Percentiles rank a stretch among this genome's conserved stretches.
Conservation (phyloP, 768 basidiomycete species). For the Xerocomus potaroensis region DNA sequence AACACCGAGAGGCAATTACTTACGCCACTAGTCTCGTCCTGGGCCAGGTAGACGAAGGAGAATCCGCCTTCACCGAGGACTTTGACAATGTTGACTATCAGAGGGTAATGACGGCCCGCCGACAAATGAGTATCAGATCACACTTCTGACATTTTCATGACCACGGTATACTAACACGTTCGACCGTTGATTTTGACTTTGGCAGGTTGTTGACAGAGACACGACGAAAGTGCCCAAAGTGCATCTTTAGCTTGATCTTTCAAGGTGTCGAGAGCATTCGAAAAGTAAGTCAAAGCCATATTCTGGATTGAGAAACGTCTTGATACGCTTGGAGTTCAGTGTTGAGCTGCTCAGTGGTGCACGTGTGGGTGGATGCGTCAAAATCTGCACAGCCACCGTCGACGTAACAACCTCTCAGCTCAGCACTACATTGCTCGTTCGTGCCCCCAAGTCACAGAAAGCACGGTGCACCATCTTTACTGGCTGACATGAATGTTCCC, state of each 20-base stretch:
- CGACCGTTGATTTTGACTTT: conserved; percentile 95
- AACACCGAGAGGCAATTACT: too few species aligned
- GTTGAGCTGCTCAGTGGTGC: neutral
- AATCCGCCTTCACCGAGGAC: conserved; percentile 96
- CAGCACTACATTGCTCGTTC: too few species aligned
- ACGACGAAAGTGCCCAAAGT: conserved; percentile 75
- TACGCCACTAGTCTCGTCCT: conserved; percentile 83
- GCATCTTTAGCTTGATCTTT: conserved; percentile 80
- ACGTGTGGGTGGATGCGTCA: neutral
- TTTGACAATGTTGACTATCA: conserved; percentile 78
- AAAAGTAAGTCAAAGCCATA: conserved; percentile 32
- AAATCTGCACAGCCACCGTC: conserved; percentile 1
- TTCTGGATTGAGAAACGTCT: conserved; percentile 1
- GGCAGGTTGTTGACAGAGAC: conserved; percentile 75
- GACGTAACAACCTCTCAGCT: neutral
- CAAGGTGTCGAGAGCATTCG: conserved; percentile 49
- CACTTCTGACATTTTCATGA: conserved; percentile 1
- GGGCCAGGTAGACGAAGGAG: conserved; percentile 85
- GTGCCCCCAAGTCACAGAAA: too few species aligned
- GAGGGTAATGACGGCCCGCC: conserved; percentile 1
- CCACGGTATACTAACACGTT: conserved; percentile 65
- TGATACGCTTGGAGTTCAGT: too few species aligned
- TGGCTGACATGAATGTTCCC: too few species aligned
- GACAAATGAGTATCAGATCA: conserved; percentile 3
- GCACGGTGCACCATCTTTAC: too few species aligned